These are phyloP conservation scores for Trichocladium antarcticum DNA, from an alignment of 495 filamentous ascomycete species.

Conservation along the genomic window DNA sequence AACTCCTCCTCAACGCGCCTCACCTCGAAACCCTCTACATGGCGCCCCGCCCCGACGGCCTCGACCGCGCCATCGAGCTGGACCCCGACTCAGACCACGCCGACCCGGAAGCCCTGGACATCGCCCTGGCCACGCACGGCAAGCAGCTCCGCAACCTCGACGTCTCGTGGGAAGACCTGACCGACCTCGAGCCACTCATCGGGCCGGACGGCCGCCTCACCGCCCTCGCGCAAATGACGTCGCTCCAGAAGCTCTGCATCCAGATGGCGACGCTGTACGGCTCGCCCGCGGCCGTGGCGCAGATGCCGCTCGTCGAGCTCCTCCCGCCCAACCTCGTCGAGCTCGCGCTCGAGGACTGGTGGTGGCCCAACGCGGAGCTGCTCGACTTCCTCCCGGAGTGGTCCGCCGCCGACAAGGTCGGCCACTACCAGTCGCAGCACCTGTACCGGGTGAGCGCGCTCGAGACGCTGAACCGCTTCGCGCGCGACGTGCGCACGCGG, in stretches of 20 bases:
- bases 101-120: constrained; percentile 20
- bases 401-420: constrained; percentile 9
- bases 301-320: constrained; percentile 15
- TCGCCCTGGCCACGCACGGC: constrained; percentile 15
- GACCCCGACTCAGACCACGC: not conserved
- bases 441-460: constrained; percentile 17
- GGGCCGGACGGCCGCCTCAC: constrained; percentile 22
- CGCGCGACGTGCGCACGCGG: constrained; percentile 5
- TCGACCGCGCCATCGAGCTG: not conserved
- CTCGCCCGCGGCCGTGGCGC: not conserved
- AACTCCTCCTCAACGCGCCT: constrained; percentile 20
- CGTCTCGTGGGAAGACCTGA: constrained; percentile 19
- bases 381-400: constrained; percentile 14
- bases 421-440: constrained; percentile 14
- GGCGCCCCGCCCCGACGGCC: constrained; percentile 12
- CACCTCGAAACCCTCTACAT: constrained; percentile 26
- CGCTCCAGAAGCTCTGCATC: constrained; percentile 20
- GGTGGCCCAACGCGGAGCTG: constrained; percentile 18
- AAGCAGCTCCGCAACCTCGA: constrained; percentile 23
- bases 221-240: constrained; percentile 11
- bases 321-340: constrained; percentile 26
- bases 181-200: constrained; percentile 13
- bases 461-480: constrained; percentile 17
- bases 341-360: constrained; percentile 27
- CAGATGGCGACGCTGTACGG: constrained; percentile 23